Conservation (phyloP, 2,329 filamentous ascomycete species). For the Fusarium sp. region DNA sequence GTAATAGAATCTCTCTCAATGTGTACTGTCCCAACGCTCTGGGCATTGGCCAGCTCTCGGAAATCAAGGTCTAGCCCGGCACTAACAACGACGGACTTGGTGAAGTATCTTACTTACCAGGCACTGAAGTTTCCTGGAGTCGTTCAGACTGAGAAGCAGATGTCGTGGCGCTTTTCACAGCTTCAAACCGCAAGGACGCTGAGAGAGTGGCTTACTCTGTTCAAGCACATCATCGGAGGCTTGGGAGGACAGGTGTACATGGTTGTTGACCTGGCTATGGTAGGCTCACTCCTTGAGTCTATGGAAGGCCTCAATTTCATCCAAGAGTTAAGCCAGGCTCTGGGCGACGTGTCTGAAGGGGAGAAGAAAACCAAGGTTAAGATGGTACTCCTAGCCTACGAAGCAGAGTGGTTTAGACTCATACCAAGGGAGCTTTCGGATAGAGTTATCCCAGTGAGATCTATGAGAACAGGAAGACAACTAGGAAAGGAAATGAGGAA, state of each 20-base stretch:
- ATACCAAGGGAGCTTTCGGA: neutral
- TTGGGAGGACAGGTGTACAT: neutral
- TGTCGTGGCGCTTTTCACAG: neutral
- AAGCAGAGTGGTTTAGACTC: neutral
- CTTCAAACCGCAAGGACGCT: neutral
- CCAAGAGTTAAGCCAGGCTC: neutral
- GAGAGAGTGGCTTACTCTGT: neutral
- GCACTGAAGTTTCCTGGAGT: neutral
- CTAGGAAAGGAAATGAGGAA: neutral
- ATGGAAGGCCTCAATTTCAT: neutral
- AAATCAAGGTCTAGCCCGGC: neutral
- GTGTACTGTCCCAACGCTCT: neutral
- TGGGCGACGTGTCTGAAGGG: rapidly evolving
- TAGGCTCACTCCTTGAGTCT: neutral
- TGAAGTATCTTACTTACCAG: constrained; percentile 21
- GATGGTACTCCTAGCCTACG: neutral
- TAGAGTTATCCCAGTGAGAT: neutral
- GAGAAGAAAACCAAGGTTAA: neutral
- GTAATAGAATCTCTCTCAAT: neutral
- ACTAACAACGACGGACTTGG: neutral
- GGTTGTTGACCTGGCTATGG: constrained; percentile 6
- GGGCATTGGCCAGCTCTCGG: neutral
- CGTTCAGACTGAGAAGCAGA: neutral
- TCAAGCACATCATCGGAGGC: neutral
- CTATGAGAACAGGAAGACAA: neutral